These are phyloP conservation scores for Arachnomyces sp. DNA, from an alignment of 2,329 filamentous ascomycete species.

Conservation along the genomic window DNA sequence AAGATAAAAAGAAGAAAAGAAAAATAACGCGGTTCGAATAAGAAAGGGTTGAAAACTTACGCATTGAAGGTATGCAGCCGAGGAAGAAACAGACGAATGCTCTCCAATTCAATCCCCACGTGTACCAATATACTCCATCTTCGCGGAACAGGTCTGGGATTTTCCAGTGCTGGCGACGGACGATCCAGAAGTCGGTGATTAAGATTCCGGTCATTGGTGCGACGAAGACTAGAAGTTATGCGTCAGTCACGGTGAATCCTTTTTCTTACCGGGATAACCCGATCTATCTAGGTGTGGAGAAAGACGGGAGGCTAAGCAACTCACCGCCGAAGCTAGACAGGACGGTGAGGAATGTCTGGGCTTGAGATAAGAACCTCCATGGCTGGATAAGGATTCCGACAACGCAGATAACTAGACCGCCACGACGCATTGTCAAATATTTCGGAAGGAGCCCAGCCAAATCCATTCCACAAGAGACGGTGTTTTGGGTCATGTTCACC, in stretches of 20 bases:
- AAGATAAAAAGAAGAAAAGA: too few species aligned
- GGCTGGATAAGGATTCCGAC: slow-evolving; percentile 37
- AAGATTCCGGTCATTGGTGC: slow-evolving; percentile 40
- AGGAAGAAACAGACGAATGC: slow-evolving; percentile 11
- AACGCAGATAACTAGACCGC: slow-evolving; percentile 42
- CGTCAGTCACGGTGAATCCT: too few species aligned
- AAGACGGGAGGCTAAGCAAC: too few species aligned
- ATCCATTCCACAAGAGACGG: slow-evolving; percentile 48
- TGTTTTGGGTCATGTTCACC: slow-evolving; percentile 39
- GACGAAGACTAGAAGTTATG: slow-evolving; percentile 34
- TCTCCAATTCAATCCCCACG: slow-evolving; percentile 18
- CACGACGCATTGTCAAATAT: slow-evolving; percentile 51
- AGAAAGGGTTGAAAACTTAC: too few species aligned
- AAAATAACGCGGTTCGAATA: too few species aligned
- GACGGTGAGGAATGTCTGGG: slow-evolving; percentile 22
- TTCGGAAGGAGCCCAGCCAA: slow-evolving; percentile 45
- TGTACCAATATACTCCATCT: slow-evolving; percentile 22
- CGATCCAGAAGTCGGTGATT: slow-evolving; percentile 41
- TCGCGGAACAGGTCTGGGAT: slow-evolving; percentile 38
- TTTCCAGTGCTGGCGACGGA: slow-evolving; percentile 30
- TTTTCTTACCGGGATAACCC: too few species aligned
- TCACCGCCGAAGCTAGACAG: slow-evolving; percentile 27
- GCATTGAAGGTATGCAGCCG: slow-evolving; percentile 4
- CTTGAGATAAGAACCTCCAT: slow-evolving; percentile 38
- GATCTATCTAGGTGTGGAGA: too few species aligned